phyloP scores from a whole-genome alignment of 495 filamentous ascomycete genomes.

The Penicillium paradoxum region DNA sequence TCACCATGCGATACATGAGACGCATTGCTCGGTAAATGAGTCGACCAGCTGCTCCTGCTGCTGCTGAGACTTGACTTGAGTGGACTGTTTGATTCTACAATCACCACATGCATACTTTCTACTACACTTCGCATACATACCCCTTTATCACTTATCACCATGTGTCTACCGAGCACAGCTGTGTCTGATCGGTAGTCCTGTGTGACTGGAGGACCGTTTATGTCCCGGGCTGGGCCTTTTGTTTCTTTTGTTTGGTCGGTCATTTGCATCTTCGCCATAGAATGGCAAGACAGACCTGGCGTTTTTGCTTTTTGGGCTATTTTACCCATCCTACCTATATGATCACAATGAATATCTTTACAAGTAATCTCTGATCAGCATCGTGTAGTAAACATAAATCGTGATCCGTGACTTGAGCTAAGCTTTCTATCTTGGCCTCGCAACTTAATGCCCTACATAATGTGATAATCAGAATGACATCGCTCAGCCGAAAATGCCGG shows the following conservation, averaged over 20 bases:
- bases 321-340: slow-evolving; percentile 19
- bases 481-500: not conserved
- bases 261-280: slow-evolving; percentile 13
- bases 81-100: not conserved
- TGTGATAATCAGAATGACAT: slow-evolving; percentile 1
- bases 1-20: slow-evolving; percentile 37
- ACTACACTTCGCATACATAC: slow-evolving; percentile 6
- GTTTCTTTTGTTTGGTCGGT: slow-evolving; percentile 20
- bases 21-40: slow-evolving; percentile 16
- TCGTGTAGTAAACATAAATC: slow-evolving; percentile 14
- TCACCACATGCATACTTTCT: not conserved
- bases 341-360: slow-evolving; percentile 1
- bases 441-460: too few species aligned
- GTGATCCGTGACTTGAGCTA: not conserved
- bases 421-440: too few species aligned
- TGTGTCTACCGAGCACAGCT: not conserved
- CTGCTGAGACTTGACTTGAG: not conserved
- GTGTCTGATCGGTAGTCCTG: not conserved
- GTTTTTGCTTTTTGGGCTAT: slow-evolving; percentile 20
- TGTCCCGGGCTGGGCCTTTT: slow-evolving; percentile 1
- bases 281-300: slow-evolving; percentile 17
- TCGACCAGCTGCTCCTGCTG: not conserved
- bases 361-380: not conserved
- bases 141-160: not conserved
- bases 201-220: not conserved